Conservation (phyloP, 164 flowering plant genomes). For the Nymphaea thermarum region DNA sequence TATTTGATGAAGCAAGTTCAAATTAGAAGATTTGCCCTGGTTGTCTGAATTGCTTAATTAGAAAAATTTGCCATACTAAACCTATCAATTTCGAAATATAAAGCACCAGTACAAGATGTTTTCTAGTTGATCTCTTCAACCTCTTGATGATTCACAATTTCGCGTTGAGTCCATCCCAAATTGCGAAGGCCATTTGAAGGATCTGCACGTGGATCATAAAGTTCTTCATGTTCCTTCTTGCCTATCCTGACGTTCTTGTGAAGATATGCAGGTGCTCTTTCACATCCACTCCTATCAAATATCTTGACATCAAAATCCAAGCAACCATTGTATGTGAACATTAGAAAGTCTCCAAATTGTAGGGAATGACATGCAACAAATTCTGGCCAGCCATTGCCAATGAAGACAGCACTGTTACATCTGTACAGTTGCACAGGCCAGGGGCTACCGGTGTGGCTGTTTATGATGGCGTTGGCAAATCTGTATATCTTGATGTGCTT, state of each 20-base stretch:
- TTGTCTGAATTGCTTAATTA: too few relatives aligned
- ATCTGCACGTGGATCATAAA: not conserved
- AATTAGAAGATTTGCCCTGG: too few relatives aligned
- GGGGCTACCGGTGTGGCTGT: slow-evolving; percentile 5
- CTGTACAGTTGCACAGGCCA: slow-evolving; percentile 15
- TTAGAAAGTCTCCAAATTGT: slow-evolving; percentile 15
- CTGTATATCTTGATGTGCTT: slow-evolving; percentile 3
- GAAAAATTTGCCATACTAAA: too few relatives aligned
- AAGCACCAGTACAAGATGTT: too few relatives aligned
- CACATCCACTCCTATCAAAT: slow-evolving; percentile 16
- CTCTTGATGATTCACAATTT: too few relatives aligned
- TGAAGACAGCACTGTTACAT: slow-evolving; percentile 3
- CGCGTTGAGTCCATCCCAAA: not conserved
- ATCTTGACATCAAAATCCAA: slow-evolving; percentile 11
- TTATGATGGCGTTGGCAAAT: slow-evolving; percentile 11
- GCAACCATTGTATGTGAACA: slow-evolving; percentile 12
- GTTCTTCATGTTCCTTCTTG: not conserved
- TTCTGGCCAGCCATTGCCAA: slow-evolving; percentile 15
- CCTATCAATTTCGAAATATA: too few relatives aligned
- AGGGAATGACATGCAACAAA: slow-evolving; percentile 13
- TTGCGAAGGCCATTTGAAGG: not conserved
- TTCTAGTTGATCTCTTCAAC: too few relatives aligned
- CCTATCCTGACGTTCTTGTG: not conserved
- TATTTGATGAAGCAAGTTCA: too few relatives aligned
- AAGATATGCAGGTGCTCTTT: slow-evolving; percentile 6